Evolutionary conservation across 192 early-diverging fungal species (phyloP), one percentile per base, ranked within the genome.

Genomic region (Rhizophlyctis rosea): DNA sequence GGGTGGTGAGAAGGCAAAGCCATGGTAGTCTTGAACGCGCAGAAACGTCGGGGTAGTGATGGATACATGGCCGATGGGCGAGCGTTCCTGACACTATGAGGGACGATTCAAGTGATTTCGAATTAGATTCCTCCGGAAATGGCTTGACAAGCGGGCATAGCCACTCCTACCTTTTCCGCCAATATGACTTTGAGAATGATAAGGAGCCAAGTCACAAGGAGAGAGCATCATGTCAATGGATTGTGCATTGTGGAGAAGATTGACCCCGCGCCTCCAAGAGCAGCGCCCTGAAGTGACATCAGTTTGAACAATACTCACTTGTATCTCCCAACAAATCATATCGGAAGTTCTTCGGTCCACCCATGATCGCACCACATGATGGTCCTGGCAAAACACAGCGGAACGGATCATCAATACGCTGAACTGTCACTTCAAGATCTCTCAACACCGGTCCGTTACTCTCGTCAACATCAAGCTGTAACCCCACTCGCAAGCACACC

Each of bases 321-420:
- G 74, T 80, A 47, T 80, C 74, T 44, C 77, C 77, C 53, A 79
- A 53, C 29, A 79, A 54, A 54, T 80, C 75, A 44, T 76, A 76
- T 31, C 78, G 65, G 53, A 80, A 80, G 49, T 80, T 80, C 50
- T 72, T 71, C 3, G 72, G 72, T 18, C 78, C 78, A n/a, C 78
- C 78, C 74, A 76, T 75, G 53, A 80, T 80, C n/a, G 74, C 78
- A n/a, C 72, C 74, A 39, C 60, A 61, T 29, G 65, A 59, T 14
- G 68, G 74, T 18, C 77, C 70, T 70, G 39, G 39, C 7, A 44
- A 44, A 44, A 44, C 39, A 44, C 9, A 44, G 18, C 7, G 18
- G 39, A 44, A 44, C 9, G 39, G 9, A 44, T 18, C 39, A 44
- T 13, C 39, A 44, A 44, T 44, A 7, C 7, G 39, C 39, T n/a